Evolutionary conservation across 257 asterid species (phyloP).

Genomic region (Rhazya stricta): DNA sequence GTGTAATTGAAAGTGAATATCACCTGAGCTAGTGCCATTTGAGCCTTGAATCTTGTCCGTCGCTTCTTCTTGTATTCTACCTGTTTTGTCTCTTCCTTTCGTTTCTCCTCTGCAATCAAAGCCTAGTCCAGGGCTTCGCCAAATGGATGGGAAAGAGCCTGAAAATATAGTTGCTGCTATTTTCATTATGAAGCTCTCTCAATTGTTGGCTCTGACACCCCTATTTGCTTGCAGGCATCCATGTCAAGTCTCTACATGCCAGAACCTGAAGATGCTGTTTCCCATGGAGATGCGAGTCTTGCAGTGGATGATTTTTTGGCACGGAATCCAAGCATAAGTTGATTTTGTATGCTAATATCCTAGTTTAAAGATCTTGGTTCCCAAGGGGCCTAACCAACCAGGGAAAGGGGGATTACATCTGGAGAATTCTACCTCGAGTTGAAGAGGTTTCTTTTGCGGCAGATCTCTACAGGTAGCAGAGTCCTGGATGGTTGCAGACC

Average conservation of each 20-base stretch:
- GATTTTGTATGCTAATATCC: not conserved
- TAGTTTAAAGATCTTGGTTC: not conserved
- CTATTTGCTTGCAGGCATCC: conserved; percentile 68
- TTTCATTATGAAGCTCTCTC: not conserved
- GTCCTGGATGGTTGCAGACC: not conserved
- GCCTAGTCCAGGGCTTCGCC: not conserved
- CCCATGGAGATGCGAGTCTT: conserved; percentile 93
- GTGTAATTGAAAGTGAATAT: not conserved
- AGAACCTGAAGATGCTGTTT: conserved; percentile 94
- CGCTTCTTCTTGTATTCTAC: not conserved
- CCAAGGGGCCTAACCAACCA: not conserved
- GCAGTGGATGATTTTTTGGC: conserved; percentile 87
- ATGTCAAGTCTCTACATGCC: conserved; percentile 76
- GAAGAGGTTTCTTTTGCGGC: not conserved
- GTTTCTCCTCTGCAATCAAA: not conserved
- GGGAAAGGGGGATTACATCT: not conserved
- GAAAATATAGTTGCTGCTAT: not conserved
- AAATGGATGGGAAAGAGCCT: not conserved
- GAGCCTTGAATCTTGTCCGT: not conserved
- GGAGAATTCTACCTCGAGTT: not conserved
- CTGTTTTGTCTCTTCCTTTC: not conserved
- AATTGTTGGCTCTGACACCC: not conserved
- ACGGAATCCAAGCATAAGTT: conserved; percentile 44
- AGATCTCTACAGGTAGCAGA: not conserved
- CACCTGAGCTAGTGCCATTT: not conserved